These are phyloP conservation scores for Diutina siamensis DNA, from an alignment of 1,139 yeast genomes.

Conservation along the genomic window DNA sequence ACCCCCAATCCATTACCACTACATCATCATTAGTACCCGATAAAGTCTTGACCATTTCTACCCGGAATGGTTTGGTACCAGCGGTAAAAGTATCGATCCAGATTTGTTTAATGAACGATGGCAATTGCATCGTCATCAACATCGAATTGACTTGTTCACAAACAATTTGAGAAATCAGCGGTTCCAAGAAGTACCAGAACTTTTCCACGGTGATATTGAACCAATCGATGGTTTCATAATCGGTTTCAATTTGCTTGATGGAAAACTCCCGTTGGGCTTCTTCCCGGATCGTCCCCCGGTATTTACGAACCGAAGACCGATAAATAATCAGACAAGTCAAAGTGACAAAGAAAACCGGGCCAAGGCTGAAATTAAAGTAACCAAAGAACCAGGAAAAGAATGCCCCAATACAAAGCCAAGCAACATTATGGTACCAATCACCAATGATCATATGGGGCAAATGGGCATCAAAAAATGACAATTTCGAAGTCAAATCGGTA, in stretches of 20 bases:
- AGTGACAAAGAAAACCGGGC: constrained; percentile 68
- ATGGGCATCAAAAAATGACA: constrained; percentile 60
- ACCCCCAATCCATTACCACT: constrained; percentile 93
- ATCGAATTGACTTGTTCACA: constrained; percentile 78
- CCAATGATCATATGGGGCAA: constrained; percentile 71
- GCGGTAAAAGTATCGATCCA: constrained; percentile 85
- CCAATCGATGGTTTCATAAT: constrained; percentile 94
- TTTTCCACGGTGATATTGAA: constrained; percentile 74
- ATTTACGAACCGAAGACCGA: constrained; percentile 72
- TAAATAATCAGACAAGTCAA: constrained; percentile 53
- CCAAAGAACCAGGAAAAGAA: constrained; percentile 72
- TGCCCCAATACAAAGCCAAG: constrained; percentile 51
- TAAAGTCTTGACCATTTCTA: constrained; percentile 80
- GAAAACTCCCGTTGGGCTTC: constrained; percentile 80
- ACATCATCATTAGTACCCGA: constrained; percentile 82
- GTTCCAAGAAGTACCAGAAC: constrained; percentile 87
- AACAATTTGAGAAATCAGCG: constrained; percentile 77
- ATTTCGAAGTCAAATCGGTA: constrained; percentile 49
- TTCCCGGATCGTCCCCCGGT: constrained; percentile 64
- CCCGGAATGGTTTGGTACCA: constrained; percentile 91
- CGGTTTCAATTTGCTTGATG: constrained; percentile 69
- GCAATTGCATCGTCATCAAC: constrained; percentile 65
- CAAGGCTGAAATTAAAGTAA: constrained; percentile 62
- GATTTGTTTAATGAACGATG: constrained; percentile 68
- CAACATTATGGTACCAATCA: constrained; percentile 92